Evolutionary conservation across 2,329 filamentous ascomycete genomes (phyloP).

Genomic region (Aspergillus pseudoterreus): DNA sequence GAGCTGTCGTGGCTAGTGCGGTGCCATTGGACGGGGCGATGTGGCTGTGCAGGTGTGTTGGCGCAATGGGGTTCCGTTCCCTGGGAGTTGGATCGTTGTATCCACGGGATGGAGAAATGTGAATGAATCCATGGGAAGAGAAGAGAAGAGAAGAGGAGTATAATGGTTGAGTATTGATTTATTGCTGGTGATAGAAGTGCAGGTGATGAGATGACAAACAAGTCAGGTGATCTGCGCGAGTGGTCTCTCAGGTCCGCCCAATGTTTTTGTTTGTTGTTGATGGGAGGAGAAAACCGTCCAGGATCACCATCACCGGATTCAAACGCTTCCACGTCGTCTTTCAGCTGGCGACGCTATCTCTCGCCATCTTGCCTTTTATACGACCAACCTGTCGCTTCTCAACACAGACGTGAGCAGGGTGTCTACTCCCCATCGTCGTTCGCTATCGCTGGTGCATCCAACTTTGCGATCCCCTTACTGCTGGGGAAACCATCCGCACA

Average conservation of each 20-base stretch:
- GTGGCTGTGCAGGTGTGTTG: neutral
- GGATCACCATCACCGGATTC: no score
- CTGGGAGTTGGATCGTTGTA: neutral
- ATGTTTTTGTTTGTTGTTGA: slow-evolving; percentile 38
- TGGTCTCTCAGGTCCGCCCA: slow-evolving; percentile 25
- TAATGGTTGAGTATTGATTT: neutral
- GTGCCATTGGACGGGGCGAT: neutral
- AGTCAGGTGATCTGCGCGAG: slow-evolving; percentile 13
- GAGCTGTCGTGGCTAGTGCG: neutral
- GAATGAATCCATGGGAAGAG: neutral
- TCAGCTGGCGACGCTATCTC: no score
- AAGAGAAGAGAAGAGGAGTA: neutral
- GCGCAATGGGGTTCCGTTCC: neutral
- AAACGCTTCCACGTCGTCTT: no score
- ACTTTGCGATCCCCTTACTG: slow-evolving; percentile 17
- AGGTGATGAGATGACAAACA: neutral
- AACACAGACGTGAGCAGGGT: neutral
- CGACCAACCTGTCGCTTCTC: neutral
- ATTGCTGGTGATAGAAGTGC: neutral
- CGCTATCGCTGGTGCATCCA: neutral
- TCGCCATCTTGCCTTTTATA: neutral
- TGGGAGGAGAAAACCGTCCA: neutral
- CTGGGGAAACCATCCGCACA: slow-evolving; percentile 23
- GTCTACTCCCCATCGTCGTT: neutral
- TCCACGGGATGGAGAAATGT: neutral